Evolutionary conservation across 2,329 filamentous ascomycete genomes (phyloP), one percentile per base, ranked within the genome.

Genomic region (Periglandula ipomoeae): DNA sequence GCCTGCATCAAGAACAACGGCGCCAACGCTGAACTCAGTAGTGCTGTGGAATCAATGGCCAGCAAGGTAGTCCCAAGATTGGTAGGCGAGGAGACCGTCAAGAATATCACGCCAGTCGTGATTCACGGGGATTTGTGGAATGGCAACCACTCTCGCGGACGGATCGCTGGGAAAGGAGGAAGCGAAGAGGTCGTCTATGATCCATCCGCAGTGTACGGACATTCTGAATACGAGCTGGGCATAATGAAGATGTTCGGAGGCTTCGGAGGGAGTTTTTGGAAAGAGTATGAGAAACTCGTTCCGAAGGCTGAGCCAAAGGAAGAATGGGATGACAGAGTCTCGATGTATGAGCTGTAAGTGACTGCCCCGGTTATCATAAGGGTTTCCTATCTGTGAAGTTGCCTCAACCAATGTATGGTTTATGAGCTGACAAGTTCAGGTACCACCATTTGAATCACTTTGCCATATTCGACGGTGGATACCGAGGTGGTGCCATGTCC

Each of bases 201-300:
- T 61, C 82, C 89, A 0, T 85, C 84, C 2, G 78, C 81, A 38
- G 86, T 85, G 54, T 96, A 94, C 61, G 88, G 84, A 1, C 90
- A 96, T 63, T 85, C 77, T 2, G 91, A 97, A 70, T 96, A 84
- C 65, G 91, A 96, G 56, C 70, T 95, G 46, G 91, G 91, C 1
- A 95, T 95, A 56, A 96, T 96, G 89, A 79, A 78, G 46, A 95
- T 96, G 89, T 97, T 96, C 74, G 90, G 90, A 0, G 91, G 91
- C 0, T 95, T 94, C 65, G 82, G 82, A 1, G 58, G 65, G 0
- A 65, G 61, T 1, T 95, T 95, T 59, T 82, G 86, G 73, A 75
- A 75, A 27, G 87, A 93, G 61, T 97, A 96, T 63, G 79, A 87
- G 62, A 64, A 70, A 35, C 61, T 89, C 22, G 81, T 90, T 42